Conservation (phyloP, 345 rosid species). For the Corchorus capsularis region DNA sequence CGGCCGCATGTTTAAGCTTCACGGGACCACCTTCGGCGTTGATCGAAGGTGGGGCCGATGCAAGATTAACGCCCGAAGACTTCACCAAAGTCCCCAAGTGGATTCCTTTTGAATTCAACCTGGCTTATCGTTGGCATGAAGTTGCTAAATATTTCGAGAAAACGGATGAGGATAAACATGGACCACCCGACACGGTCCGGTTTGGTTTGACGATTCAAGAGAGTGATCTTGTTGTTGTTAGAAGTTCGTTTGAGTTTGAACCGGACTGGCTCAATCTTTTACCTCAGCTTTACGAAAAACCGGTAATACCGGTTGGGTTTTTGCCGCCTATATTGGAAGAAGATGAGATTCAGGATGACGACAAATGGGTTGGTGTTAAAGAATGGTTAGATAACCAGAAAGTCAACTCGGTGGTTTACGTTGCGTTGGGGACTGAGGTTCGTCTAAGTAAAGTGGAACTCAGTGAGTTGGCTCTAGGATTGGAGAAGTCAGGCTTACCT, state of each 20-base stretch:
- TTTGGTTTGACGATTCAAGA: slow-evolving; percentile 34
- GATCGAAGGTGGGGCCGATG: slow-evolving; percentile 15
- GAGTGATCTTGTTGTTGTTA: slow-evolving; percentile 44
- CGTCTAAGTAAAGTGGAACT: slow-evolving; percentile 35
- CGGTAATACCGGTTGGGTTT: slow-evolving; percentile 48
- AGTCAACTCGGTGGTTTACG: slow-evolving; percentile 44
- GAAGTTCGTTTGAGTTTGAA: slow-evolving; percentile 48
- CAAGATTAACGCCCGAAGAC: slow-evolving; percentile 39
- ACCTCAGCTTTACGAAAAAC: slow-evolving; percentile 32
- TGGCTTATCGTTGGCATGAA: slow-evolving; percentile 44
- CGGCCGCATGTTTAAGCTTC: slow-evolving; percentile 35
- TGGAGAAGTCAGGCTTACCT: slow-evolving; percentile 44
- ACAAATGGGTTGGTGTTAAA: slow-evolving; percentile 30
- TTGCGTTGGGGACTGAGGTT: slow-evolving; percentile 51
- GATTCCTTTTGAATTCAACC: slow-evolving; percentile 43
- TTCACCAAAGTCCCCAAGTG: slow-evolving; percentile 47
- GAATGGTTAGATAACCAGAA: slow-evolving; percentile 46
- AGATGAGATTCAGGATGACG: slow-evolving; percentile 14
- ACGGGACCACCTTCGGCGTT: slow-evolving; percentile 32
- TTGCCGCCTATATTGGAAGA: slow-evolving; percentile 36
- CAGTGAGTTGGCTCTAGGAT: slow-evolving; percentile 42
- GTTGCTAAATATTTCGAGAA: slow-evolving; percentile 41
- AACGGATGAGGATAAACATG: slow-evolving; percentile 38
- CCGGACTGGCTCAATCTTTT: slow-evolving; percentile 54
- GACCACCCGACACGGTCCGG: slow-evolving; percentile 46